Base-by-base conservation (phyloP, 352 stramenopile genomes). In the Phytophthora litchii region DNA sequence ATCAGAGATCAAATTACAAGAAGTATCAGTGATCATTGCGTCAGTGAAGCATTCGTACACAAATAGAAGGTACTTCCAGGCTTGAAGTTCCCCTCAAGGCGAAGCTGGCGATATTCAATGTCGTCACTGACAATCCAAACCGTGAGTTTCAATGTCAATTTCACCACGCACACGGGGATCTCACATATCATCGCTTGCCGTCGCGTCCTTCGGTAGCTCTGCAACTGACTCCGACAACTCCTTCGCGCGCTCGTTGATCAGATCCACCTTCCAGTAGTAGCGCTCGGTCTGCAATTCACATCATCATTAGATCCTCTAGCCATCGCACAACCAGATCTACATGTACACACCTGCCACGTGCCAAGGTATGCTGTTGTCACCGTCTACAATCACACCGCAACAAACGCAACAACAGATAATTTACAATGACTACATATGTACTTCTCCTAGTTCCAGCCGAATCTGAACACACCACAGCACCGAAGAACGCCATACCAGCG, bases 191-290 rank as follows among this genome's bases (percentile, higher is more conserved):
- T 78, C 78, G 19, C 74, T 80, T 1, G 82, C 79, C 7, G 74
- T 80, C 9, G 80, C 79, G 14, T 88, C 66, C 29, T 78, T 65
- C 2, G 84, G 82, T 25, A 96, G 62, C 25, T 90, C 78, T 11
- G 82, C 58, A 16, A 87, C 67, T 25, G 71, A 77, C 50, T 83
- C 69, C 14, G 77, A 69, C 8, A 97, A 70, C 60, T 92, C 81
- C 57, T 90, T 83, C 41, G 81, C 82, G 48, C 89, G 86, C 56
- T 95, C 72, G 47, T 94, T 83, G 20, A 96, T 88, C 51, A 97
- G 41, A 31, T 88, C 67, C n/a, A 91, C 70, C 59, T 97, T 97
- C 89, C 89, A 97, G 56, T 78, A 90, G 75, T 97, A 97, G 0
- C 89, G 80, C 57, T 94, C 69, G 14, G 73, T 92, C 86, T 95